Evolutionary conservation across 257 asterid species (phyloP), one percentile per base, ranked within the genome.

Genomic region (Vinca minor): DNA sequence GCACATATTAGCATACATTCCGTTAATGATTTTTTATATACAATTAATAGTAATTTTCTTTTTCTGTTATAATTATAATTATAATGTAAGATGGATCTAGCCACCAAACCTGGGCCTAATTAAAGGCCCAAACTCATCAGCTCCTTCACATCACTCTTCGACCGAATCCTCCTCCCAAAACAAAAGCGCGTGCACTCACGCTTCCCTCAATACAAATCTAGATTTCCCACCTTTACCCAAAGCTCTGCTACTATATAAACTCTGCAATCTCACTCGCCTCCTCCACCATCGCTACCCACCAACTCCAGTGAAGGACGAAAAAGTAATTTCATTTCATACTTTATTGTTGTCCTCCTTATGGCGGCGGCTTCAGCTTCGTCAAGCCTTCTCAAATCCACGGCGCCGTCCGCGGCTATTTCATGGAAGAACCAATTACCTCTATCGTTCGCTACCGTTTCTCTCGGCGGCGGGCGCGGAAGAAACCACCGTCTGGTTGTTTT

Each of bases 321-420:
- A 3, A 12, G 2, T 8, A 7, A 34, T 3, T 32, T 8, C 23
- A 54, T 54, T 54, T 5, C 31, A 4, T 17, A n/a, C 25, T 26
- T 12, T 11, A 41, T 18, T 0, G 4, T 41, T 1, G n/a, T 41
- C 3, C 17, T 12, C 26, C 26, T 55, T 38, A 85, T 89, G 94
- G 91, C 89, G 68, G 59, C 75, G 5, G 82, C 87, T 34, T 69
- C 91, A 29, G 71, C 83, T 78, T 76, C 76, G 32, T 63, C 81
- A 11, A 67, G 63, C 66, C 72, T 86, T 34, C 20, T 68, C 29
- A 32, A 73, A 15, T 39, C 86, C 31, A 46, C n/a, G n/a, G n/a
- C n/a, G n/a, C n/a, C n/a, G n/a, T n/a, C n/a, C 31, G 35, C 79
- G 48, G 8, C 74, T 14, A 59, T 75, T 74, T 79, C 87, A 70